Conservation (phyloP, 306 rosid species). For the Fragaria vesca region DNA sequence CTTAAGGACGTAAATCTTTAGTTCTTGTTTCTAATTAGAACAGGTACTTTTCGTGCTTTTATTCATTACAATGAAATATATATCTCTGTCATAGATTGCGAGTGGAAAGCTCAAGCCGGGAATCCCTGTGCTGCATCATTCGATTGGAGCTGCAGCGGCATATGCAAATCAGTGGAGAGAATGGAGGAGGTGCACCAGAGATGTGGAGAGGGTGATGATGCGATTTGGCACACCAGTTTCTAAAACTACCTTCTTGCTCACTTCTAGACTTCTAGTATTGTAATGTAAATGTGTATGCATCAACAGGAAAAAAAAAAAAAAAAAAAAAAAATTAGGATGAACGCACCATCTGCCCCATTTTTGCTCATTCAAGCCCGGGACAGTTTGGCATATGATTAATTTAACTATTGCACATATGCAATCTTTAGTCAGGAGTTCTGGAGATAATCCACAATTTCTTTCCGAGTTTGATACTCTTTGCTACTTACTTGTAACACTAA, state of each 20-base stretch:
- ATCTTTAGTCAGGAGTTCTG: neutral
- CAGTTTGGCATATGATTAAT: constrained; percentile 38
- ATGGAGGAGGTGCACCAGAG: constrained; percentile 60
- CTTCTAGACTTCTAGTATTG: neutral
- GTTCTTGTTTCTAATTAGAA: neutral
- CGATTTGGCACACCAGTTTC: constrained; percentile 60
- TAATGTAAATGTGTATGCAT: constrained; percentile 25
- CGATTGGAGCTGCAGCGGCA: constrained; percentile 68
- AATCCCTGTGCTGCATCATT: constrained; percentile 61
- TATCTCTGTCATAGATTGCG: constrained; percentile 39
- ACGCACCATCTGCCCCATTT: constrained; percentile 42
- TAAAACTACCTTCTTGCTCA: constrained; percentile 16
- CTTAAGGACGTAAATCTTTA: neutral
- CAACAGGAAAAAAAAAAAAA: neutral
- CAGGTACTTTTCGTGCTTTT: neutral
- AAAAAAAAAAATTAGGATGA: neutral
- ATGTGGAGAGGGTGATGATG: constrained; percentile 61
- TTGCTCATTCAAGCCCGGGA: constrained; percentile 36
- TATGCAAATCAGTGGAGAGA: constrained; percentile 65
- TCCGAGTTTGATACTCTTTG: neutral
- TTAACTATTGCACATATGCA: constrained; percentile 29
- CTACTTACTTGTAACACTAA: neutral
- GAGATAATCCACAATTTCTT: neutral
- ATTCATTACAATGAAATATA: neutral
- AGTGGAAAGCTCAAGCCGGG: constrained; percentile 65